A percentile compares a stretch with the other conserved stretches of the same genome.
Evolutionary conservation across 164 flowering plant species (phyloP).

Genomic region (Magnolia kwangsiensis): DNA sequence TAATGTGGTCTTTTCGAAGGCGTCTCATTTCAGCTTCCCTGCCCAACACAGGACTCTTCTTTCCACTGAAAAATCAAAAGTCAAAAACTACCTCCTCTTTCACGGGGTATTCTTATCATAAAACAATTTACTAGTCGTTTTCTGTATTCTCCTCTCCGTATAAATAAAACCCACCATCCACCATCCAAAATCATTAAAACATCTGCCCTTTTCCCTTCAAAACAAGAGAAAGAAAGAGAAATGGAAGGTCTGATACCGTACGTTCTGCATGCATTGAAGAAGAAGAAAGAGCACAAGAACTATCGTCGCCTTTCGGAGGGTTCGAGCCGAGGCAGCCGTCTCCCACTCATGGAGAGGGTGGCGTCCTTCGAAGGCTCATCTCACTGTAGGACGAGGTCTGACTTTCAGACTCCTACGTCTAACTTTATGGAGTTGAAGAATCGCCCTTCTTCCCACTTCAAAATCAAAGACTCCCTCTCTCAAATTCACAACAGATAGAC

Average conservation of each 20-base stretch:
- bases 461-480: too few relatives aligned
- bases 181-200: too few relatives aligned
- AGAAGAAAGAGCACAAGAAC: constrained; percentile 22
- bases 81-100: too few relatives aligned
- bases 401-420: too few relatives aligned
- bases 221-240: background rate
- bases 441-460: too few relatives aligned
- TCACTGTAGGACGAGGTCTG: constrained; percentile 29
- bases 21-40: too few relatives aligned
- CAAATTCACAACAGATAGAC: too few relatives aligned
- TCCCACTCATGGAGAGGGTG: background rate
- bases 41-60: too few relatives aligned
- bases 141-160: background rate
- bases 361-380: constrained; percentile 28
- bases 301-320: constrained; percentile 27
- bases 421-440: too few relatives aligned
- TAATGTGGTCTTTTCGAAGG: too few relatives aligned
- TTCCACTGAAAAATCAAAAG: too few relatives aligned
- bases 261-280: constrained; percentile 35
- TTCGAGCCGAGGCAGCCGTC: constrained; percentile 31
- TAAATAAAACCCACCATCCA: too few relatives aligned
- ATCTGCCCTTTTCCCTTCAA: background rate
- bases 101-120: background rate
- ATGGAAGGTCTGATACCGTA: constrained; percentile 53
- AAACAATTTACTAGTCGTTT: background rate